Evolutionary conservation across 495 filamentous ascomycete species (phyloP), one percentile per base, ranked within the genome.

Genomic region (Trichoderma orchidacearum): DNA sequence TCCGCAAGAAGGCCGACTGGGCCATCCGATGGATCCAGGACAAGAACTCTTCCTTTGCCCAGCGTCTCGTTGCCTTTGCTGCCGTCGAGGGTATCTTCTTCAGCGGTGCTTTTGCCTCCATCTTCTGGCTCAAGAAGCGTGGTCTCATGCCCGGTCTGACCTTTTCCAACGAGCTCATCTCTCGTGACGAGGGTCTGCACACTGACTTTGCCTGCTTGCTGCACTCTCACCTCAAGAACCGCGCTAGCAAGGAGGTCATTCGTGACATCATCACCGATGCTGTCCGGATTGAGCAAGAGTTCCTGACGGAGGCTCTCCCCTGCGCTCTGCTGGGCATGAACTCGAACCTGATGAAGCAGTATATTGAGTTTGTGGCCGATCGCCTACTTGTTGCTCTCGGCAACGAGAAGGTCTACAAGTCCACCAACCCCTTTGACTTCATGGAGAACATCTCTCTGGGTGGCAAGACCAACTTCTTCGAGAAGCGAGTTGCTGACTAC

Each of bases 101-200:
- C 85, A 89, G 83, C 65, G 94, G 93, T 62, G 95, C 93, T n/a
- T 98, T 98, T 62, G 94, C 93, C 4, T 93, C 93, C 57, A 96
- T 98, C 74, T 98, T 98, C 83, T 98, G 93, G 93, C 80, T 98
- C 67, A 98, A 98, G 87, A 98, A 98, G 84, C 94, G 93, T 69
- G 93, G 93, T 60, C 82, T 98, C 60, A 98, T 98, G 93, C 85
- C 93, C 56, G 93, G 93, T 61, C 83, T 98, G 30, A 96, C 93
- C 57, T 98, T 98, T 81, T 96, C 91, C 64, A 98, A 98, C 78
- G 93, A 98, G 78, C 85, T 98, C 64, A 98, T 98, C 78, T 97
- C 94, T 50, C 92, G 93, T 75, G 93, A 98, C 68, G 93, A 98
- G 80, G 93, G 93, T 74, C 88, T 98, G 60, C 93, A 98, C 82